Conservation (phyloP, 2,329 filamentous ascomycete genomes). For the Neodidymelliopsis sp. region DNA sequence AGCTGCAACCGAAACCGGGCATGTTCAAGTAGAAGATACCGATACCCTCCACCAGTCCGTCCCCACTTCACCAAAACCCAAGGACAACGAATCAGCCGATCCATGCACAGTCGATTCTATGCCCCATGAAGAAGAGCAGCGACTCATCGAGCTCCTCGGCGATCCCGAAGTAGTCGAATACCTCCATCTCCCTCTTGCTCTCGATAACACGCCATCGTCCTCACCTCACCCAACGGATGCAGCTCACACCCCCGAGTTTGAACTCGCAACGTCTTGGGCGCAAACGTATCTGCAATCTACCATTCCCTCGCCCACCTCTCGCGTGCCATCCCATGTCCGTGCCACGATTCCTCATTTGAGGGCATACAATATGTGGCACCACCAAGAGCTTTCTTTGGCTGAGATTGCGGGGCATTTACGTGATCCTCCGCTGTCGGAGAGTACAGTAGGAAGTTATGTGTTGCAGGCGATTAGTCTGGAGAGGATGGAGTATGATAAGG, state of each 20-base stretch:
- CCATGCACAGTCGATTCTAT: not conserved
- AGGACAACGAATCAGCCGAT: not conserved
- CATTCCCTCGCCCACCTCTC: conserved; percentile 34
- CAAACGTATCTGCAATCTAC: conserved; percentile 36
- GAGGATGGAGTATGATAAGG: conserved; percentile 33
- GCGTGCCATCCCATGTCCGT: conserved; percentile 32
- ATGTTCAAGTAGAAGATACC: too few species aligned
- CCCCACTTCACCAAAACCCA: not conserved
- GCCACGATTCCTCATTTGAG: conserved; percentile 43
- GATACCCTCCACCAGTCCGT: not conserved
- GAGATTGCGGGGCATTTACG: conserved; percentile 34
- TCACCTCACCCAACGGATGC: not conserved
- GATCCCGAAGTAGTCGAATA: not conserved
- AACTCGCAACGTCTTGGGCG: conserved; percentile 40
- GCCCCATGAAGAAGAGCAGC: not conserved
- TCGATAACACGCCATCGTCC: not conserved
- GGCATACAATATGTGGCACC: conserved; percentile 45
- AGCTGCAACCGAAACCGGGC: too few species aligned
- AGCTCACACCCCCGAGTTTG: conserved; percentile 29
- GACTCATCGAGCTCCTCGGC: not conserved
- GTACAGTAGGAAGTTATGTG: conserved; percentile 42
- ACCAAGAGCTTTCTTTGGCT: conserved; percentile 34
- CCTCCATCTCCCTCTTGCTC: not conserved
- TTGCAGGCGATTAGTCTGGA: conserved; percentile 41
- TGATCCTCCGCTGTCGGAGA: conserved; percentile 39